Evolutionary conservation across 2,329 filamentous ascomycete species (phyloP).

Genomic region (Aspergillus chevalieri): DNA sequence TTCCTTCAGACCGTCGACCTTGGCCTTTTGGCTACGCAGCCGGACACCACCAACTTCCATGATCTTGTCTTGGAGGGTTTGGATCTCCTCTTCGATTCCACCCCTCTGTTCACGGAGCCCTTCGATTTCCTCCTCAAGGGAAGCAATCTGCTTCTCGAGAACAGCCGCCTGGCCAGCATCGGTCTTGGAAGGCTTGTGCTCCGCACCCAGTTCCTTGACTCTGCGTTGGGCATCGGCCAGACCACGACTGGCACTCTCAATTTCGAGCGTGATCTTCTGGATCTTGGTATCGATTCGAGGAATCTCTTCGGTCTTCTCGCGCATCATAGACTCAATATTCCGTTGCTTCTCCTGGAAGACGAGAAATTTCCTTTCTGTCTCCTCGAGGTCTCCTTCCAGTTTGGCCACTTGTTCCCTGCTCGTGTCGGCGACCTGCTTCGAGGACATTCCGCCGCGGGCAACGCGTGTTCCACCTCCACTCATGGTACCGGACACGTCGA

Average conservation of each 20-base stretch:
- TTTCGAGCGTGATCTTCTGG: constrained; percentile 82
- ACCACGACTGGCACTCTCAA: constrained; percentile 80
- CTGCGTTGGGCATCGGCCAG: constrained; percentile 76
- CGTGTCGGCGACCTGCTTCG: constrained; percentile 81
- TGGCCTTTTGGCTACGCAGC: constrained; percentile 80
- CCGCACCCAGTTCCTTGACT: constrained; percentile 74
- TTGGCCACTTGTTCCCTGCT: constrained; percentile 83
- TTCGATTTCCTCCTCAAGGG: constrained; percentile 70
- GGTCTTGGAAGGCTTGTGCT: constrained; percentile 71
- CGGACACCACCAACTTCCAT: constrained; percentile 97
- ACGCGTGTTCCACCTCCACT: constrained; percentile 89
- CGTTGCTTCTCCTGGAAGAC: constrained; percentile 80
- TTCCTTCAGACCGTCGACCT: constrained; percentile 82
- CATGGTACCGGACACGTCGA: constrained; percentile 98
- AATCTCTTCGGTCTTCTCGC: constrained; percentile 68
- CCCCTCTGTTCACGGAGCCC: constrained; percentile 79
- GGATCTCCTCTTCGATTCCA: constrained; percentile 87
- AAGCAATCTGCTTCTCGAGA: constrained; percentile 71
- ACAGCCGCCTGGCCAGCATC: constrained; percentile 68
- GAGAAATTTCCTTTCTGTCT: constrained; percentile 73
- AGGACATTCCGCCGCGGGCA: constrained; percentile 92
- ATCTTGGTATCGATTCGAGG: constrained; percentile 82
- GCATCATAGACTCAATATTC: constrained; percentile 67
- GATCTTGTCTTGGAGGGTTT: constrained; percentile 87
- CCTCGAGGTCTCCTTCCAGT: constrained; percentile 79